Evolutionary conservation across 192 early-diverging fungal genomes (phyloP).

Genomic region (Borealophlyctis nickersoniae): DNA sequence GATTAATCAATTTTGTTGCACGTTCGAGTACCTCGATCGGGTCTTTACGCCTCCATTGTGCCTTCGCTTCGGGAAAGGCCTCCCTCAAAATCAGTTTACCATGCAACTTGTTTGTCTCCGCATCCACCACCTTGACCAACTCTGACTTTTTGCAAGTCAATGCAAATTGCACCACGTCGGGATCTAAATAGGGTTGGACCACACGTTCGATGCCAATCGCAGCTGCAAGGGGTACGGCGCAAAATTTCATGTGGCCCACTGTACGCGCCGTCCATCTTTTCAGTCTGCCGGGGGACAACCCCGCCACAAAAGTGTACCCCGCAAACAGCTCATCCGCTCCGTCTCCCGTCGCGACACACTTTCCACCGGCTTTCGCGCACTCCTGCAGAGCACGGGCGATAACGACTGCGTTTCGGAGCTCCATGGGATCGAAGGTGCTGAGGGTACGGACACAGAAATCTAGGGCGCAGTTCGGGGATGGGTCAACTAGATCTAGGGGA

Average conservation of each 20-base stretch:
- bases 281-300: conserved; percentile 46
- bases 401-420: conserved; percentile 61
- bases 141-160: conserved; percentile 33
- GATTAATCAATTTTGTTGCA: too few relatives aligned
- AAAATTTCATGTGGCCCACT: conserved; percentile 52
- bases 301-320: conserved; percentile 62
- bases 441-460: conserved; percentile 51
- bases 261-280: conserved; percentile 41
- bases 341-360: conserved; percentile 58
- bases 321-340: conserved; percentile 72
- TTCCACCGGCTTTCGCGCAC: conserved; percentile 44
- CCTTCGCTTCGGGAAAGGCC: conserved; percentile 62
- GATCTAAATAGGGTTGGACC: conserved; percentile 60
- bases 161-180: conserved; percentile 52
- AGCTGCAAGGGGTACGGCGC: conserved; percentile 46
- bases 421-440: conserved; percentile 70
- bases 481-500: conserved; percentile 29
- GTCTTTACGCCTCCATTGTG: conserved; percentile 63
- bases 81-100: conserved; percentile 60
- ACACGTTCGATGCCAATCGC: conserved; percentile 57
- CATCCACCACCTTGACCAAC: conserved; percentile 13
- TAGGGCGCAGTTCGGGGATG: conserved; percentile 26
- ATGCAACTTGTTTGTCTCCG: conserved; percentile 13
- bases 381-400: conserved; percentile 50
- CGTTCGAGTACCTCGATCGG: conserved; percentile 54